Conservation (phyloP, 257 asterid genomes). For the Osmanthus fragrans region DNA sequence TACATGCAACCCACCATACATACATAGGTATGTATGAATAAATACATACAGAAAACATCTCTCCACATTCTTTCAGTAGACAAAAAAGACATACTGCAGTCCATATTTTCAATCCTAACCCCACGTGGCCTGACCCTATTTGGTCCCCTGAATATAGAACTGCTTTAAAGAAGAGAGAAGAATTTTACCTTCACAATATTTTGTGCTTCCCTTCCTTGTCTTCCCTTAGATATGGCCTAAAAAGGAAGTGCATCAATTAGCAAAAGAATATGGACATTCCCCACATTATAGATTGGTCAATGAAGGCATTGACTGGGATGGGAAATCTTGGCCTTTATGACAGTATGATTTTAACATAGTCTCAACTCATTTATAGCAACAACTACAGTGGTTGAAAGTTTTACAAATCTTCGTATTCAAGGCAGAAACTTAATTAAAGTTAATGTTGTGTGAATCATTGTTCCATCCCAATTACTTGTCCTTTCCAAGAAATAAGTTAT, state of each 20-base stretch:
- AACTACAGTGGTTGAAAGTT: not conserved
- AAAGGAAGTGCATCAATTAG: conserved; percentile 22
- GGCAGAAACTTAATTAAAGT: not conserved
- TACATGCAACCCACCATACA: not conserved
- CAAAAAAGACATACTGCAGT: not conserved
- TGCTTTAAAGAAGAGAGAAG: conserved; percentile 2
- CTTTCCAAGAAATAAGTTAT: not conserved
- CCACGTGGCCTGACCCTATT: not conserved
- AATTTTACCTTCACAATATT: conserved; percentile 66
- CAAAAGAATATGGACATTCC: not conserved
- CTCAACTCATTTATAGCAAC: not conserved
- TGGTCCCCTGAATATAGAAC: not conserved
- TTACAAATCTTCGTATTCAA: not conserved
- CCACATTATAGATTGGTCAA: not conserved
- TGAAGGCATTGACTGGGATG: not conserved
- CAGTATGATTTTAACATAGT: not conserved
- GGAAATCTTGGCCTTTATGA: not conserved
- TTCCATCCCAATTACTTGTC: not conserved
- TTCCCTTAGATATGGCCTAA: conserved; percentile 84
- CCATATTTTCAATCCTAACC: not conserved
- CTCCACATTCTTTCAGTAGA: not conserved
- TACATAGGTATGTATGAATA: too few relatives aligned
- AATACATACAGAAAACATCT: not conserved
- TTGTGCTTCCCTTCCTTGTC: conserved; percentile 95
- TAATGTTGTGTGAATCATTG: not conserved